Base-by-base conservation (phyloP, 2,329 filamentous ascomycete genomes). In the Knoxdaviesia proteae region DNA sequence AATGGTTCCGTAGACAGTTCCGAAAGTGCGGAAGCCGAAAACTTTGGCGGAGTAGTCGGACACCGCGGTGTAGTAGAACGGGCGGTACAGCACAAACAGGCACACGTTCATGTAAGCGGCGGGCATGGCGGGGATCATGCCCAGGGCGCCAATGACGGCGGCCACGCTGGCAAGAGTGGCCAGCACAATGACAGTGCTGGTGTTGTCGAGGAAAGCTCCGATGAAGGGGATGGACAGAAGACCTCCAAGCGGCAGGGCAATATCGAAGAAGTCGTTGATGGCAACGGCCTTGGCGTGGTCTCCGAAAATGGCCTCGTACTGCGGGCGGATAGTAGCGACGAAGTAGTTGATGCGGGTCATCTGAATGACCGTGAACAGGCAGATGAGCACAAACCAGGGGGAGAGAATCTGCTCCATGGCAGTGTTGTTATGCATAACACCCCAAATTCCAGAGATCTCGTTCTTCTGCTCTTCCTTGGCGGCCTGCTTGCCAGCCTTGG, bases 301-400 rank as follows among this genome's bases (percentile, higher is more conserved):
- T 39, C 65, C 65, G 10, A 94, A 71, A 6, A 94, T 69, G 51
- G 77, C 78, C 38, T 75, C 71, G 59, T 93, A 93, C 57, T 94
- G 86, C 2, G 78, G 68, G 2, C 81, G 71, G 48, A 93, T 78
- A 3, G 86, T 92, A 4, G 86, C 84, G 42, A 94, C 83, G 55
- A 93, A 92, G 63, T 86, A 93, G 61, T 93, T 93, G 68, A 93
- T 92, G 32, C 80, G 70, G 2, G 77, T 77, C 76, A 81, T 82
- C 56, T 81, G 77, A 36, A 82, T 60, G 33, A 80, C 67, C 5
- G 84, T 93, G 56, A 93, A 88, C 20, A 84, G 59, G 5, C 82
- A 81, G 51, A 93, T 82, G 35, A 93, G 67, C 11, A 84, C 64
- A 56, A 90, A 94, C 84, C 84, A 94, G 0, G 79, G 79, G 3